Evolutionary conservation across 169 alveolate species (phyloP).

Genomic region (Eimeria maxima): DNA sequence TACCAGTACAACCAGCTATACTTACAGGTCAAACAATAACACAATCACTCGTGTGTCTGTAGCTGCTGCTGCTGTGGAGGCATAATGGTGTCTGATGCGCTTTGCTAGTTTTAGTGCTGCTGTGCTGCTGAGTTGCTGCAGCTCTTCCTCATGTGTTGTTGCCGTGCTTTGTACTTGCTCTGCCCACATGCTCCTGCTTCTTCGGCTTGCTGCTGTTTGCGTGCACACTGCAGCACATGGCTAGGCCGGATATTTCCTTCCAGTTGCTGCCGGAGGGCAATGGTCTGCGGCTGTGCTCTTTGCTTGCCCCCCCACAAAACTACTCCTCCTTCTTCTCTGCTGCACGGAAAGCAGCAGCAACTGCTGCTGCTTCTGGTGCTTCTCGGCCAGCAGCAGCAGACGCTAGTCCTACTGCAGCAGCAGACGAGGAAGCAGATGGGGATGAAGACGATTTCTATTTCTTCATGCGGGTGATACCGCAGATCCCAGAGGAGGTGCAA

Average conservation of each 20-base stretch:
- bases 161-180: neutral
- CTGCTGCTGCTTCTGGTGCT: neutral
- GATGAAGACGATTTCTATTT: conserved; percentile 31
- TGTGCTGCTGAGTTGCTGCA: conserved; percentile 1
- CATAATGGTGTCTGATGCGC: conserved; percentile 9
- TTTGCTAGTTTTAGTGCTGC: neutral
- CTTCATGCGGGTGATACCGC: conserved; percentile 45
- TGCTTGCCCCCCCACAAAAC: conserved; percentile 37
- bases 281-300: conserved; percentile 7
- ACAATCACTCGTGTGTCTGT: neutral
- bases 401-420: neutral
- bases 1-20: conserved; percentile 35
- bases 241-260: conserved; percentile 2
- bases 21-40: conserved; percentile 17
- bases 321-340: conserved; percentile 24
- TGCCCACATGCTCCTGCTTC: no score
- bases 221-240: conserved; percentile 2
- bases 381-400: neutral
- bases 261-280: conserved; percentile 7
- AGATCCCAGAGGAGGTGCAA: conserved; percentile 30
- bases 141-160: neutral
- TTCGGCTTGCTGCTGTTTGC: neutral
- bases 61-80: conserved; percentile 37
- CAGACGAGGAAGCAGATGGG: neutral
- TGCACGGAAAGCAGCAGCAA: conserved; percentile 22